A percentile compares a stretch with the other conserved stretches of the same genome.
These are phyloP conservation scores for Helotiales sp. DNA, from an alignment of 2,329 filamentous ascomycete genomes.

Conservation along the genomic window DNA sequence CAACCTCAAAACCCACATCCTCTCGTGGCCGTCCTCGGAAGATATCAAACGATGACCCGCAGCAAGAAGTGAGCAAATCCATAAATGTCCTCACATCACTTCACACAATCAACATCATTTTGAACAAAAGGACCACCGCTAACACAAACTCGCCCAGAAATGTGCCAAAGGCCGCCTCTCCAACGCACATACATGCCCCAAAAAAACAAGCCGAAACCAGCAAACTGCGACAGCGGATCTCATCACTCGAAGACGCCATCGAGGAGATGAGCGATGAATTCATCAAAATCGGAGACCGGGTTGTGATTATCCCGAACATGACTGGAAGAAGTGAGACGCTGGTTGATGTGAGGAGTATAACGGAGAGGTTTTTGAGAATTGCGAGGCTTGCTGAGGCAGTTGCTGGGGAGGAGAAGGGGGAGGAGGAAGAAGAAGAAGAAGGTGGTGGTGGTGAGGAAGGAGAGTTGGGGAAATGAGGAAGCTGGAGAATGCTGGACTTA, in stretches of 20 bases:
- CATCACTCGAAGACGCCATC: slow-evolving; percentile 11
- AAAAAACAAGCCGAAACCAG: slow-evolving; percentile 17
- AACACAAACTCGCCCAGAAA: slow-evolving; percentile 12
- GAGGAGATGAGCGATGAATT: slow-evolving; percentile 16
- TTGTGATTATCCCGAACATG: background rate
- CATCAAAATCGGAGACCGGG: background rate
- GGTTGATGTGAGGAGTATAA: slow-evolving; percentile 9
- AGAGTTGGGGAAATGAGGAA: too few relatives aligned
- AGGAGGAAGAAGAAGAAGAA: background rate
- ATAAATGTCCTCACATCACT: background rate
- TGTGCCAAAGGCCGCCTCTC: slow-evolving; percentile 1
- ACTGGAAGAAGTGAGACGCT: background rate
- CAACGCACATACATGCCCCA: slow-evolving; percentile 10
- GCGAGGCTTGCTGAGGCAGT: slow-evolving; percentile 7
- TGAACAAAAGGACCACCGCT: too few relatives aligned
- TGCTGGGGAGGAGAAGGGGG: background rate
- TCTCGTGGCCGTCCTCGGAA: slow-evolving; percentile 15
- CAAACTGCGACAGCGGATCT: slow-evolving; percentile 2
- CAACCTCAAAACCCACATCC: background rate
- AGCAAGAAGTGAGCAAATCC: slow-evolving; percentile 5
- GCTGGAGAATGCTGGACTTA: background rate
- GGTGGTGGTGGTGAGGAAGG: too few relatives aligned
- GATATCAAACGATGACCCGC: slow-evolving; percentile 4
- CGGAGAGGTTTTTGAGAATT: slow-evolving; percentile 6
- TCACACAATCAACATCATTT: too few relatives aligned